Percentiles rank a stretch among this genome's conserved stretches.
phyloP scores from a whole-genome alignment of 768 basidiomycete species.

The Nidularia pulvinata region DNA sequence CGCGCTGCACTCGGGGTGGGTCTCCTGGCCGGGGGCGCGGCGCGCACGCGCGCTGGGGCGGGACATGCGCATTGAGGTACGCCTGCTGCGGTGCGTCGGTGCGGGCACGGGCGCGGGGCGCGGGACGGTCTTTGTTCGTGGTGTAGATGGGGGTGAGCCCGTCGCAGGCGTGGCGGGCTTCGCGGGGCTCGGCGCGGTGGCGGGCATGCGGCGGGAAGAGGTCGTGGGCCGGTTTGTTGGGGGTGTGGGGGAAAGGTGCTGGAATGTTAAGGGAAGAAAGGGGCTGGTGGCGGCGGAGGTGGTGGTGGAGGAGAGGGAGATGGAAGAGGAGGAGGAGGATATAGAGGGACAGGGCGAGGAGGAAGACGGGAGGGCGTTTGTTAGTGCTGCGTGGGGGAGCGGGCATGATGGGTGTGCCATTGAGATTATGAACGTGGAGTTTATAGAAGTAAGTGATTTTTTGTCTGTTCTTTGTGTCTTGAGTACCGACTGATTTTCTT shows the following conservation, averaged over 20 bases:
- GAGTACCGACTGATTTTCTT: not conserved
- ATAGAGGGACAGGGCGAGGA: conserved; percentile 28
- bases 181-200: not conserved
- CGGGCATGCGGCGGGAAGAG: not conserved
- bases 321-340: conserved; percentile 26
- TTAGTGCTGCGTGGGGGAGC: conserved; percentile 78
- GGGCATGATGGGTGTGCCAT: conserved; percentile 79
- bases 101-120: too few species aligned
- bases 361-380: conserved; percentile 60
- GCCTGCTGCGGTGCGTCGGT: conserved; percentile 34
- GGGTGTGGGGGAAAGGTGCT: conserved; percentile 41
- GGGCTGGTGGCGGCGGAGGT: conserved; percentile 14
- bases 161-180: not conserved
- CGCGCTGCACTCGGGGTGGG: conserved; percentile 66
- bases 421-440: conserved; percentile 65
- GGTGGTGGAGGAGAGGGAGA: conserved; percentile 15
- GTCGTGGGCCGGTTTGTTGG: conserved; percentile 15
- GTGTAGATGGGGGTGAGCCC: not conserved
- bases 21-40: conserved; percentile 41
- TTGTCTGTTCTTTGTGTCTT: not conserved
- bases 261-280: conserved; percentile 18
- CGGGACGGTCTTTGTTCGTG: not conserved
- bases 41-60: conserved; percentile 34
- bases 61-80: conserved; percentile 37
- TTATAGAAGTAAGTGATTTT: conserved; percentile 53